Evolutionary conservation across 2,329 filamentous ascomycete genomes (phyloP), one percentile per base, ranked within the genome.

Genomic region (Pleomassaria siparia): DNA sequence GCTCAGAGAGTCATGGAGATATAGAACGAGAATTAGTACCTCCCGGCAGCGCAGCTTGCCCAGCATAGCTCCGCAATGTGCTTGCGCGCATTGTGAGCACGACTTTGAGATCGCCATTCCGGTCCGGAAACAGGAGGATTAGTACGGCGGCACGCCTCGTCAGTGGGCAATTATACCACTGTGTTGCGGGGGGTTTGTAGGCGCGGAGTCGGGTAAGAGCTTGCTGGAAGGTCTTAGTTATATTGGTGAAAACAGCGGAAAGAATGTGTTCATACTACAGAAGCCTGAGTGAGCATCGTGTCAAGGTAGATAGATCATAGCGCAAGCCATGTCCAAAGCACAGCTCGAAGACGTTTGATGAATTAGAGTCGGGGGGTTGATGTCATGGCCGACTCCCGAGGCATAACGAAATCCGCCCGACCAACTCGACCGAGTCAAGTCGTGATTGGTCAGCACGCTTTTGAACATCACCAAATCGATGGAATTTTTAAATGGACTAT

Each of bases 81-180:
- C 77, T 77, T 39, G 81, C 78, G 48, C 83, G 76, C 66, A 85
- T 83, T 2, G 83, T 86, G 43, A 86, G 73, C 13, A 85, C 80
- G 9, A 85, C 80, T 51, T 80, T 82, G 49, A 97, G 75, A 57
- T 95, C 88, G 32, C 92, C 92, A 53, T 80, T 77, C 35, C 81
- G 80, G 70, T 96, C 92, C 28, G 91, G 89, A 67, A 94, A 96
- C 1, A 97, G 80, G 43, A 97, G 80, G 40, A 97, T 80, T 44
- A 97, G 75, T 32, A 97, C 92, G 20, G 92, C 91, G 12, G 92
- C 92, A 56, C 91, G 84, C 52, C 89, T 82, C 12, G 74, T 76
- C 8, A 84, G 62, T 1, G 82, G 82, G 33, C 82, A 77, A 41
- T 75, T 72, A 54, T 76, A 72, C 70, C 82, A 86, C 52, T 74